Percentiles rank a stretch among this genome's conserved stretches.
phyloP scores from a whole-genome alignment of 768 basidiomycete species.

The Boletus subparvulus region DNA sequence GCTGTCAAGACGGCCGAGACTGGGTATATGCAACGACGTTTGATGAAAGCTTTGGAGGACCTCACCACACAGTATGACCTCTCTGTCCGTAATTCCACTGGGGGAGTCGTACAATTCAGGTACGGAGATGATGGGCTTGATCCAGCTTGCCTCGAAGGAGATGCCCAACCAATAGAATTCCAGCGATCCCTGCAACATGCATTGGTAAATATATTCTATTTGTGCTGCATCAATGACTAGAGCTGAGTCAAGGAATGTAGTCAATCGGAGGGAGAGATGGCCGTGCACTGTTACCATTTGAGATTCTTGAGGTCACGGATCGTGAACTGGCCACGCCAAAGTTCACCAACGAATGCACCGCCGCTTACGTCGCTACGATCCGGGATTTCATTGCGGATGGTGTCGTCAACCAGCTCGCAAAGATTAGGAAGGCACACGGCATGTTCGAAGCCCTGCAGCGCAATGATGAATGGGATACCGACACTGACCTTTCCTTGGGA shows the following conservation, averaged over 20 bases:
- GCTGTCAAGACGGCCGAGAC: conserved; percentile 99
- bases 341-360: conserved; percentile 70
- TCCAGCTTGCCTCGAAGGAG: conserved; percentile 94
- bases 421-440: conserved; percentile 65
- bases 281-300: conserved; percentile 77
- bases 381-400: conserved; percentile 67
- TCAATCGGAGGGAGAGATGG: conserved; percentile 59
- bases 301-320: conserved; percentile 75
- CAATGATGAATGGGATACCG: conserved; percentile 72
- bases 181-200: conserved; percentile 86
- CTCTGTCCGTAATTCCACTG: conserved; percentile 91
- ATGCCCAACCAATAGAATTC: conserved; percentile 91
- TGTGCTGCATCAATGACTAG: not conserved
- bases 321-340: conserved; percentile 53
- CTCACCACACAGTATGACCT: conserved; percentile 94
- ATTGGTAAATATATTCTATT: conserved; percentile 41
- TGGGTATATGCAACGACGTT: conserved; percentile 97
- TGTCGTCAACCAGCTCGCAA: conserved; percentile 65
- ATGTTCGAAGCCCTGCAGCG: conserved; percentile 83
- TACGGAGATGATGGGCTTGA: conserved; percentile 98
- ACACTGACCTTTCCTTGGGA: conserved; percentile 74
- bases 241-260: conserved; percentile 36
- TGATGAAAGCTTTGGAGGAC: conserved; percentile 99
- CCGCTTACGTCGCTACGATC: conserved; percentile 66
- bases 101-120: conserved; percentile 94